phyloP scores from a whole-genome alignment of 805 yeast genomes.

The Wickerhamomyces hampshirensis region DNA sequence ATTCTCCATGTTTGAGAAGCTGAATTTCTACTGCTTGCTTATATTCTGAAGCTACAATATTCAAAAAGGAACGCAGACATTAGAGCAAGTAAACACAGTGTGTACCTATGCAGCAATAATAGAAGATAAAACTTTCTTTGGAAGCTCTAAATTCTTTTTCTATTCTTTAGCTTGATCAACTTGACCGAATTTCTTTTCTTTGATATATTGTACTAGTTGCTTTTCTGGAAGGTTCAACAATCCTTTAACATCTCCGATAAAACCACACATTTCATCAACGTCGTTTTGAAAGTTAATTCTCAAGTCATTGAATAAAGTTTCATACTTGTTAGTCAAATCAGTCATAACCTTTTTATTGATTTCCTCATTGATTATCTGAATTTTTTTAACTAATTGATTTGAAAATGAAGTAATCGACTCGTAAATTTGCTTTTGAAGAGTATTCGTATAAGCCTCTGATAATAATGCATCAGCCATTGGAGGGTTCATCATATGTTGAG shows the following conservation, averaged over 20 bases:
- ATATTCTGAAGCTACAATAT: too few species aligned
- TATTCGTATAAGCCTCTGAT: conserved; percentile 29
- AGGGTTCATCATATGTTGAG: conserved; percentile 5
- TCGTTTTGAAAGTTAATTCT: conserved; percentile 31
- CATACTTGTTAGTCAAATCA: conserved; percentile 32
- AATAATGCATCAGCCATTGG: conserved; percentile 8
- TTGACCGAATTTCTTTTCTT: conserved; percentile 18
- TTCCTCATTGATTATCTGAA: conserved; percentile 32
- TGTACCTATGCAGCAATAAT: too few species aligned
- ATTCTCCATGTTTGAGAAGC: too few species aligned
- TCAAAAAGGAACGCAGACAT: too few species aligned
- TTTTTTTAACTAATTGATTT: conserved; percentile 29
- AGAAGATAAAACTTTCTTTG: too few species aligned
- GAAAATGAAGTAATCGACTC: conserved; percentile 31
- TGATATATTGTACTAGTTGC: conserved; percentile 26
- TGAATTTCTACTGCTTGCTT: too few species aligned
- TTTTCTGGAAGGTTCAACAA: conserved; percentile 32
- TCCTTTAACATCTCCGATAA: conserved; percentile 31
- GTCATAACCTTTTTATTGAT: conserved; percentile 30
- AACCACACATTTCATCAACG: conserved; percentile 32
- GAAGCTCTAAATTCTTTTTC: too few species aligned
- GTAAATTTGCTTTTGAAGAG: conserved; percentile 32
- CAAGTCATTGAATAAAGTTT: conserved; percentile 27
- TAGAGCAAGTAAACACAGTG: too few species aligned
- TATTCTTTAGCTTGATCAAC: not conserved